phyloP scores from a whole-genome alignment of 2,329 filamentous ascomycete species.

The Blastomyces parvus region DNA sequence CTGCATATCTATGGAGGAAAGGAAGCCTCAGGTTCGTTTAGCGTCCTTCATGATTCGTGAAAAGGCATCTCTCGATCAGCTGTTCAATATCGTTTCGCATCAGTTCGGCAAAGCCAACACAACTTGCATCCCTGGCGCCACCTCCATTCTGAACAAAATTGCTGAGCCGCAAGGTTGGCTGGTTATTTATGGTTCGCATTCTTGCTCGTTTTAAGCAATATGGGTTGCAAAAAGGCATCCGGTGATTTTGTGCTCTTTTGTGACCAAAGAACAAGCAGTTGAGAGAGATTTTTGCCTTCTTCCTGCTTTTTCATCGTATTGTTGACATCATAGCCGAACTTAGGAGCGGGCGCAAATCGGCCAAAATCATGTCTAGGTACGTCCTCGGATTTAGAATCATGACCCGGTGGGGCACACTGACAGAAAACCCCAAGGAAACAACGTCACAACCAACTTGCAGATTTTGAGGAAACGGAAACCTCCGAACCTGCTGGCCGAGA shows the following conservation, averaged over 20 bases:
- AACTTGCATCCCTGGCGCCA: conserved; percentile 3
- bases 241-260: background rate
- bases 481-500: background rate
- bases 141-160: background rate
- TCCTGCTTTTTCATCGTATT: background rate
- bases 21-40: background rate
- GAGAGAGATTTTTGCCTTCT: background rate
- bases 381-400: background rate
- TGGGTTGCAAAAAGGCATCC: conserved; percentile 6
- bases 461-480: background rate
- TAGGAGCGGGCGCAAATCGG: background rate
- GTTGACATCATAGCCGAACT: background rate
- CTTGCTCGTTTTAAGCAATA: background rate
- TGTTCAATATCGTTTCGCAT: background rate
- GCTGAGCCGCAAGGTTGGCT: conserved; percentile 4
- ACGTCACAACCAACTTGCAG: background rate
- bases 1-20: background rate
- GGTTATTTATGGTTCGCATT: conserved; percentile 3
- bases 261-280: background rate
- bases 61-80: background rate
- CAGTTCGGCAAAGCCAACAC: background rate
- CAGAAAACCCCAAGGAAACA: background rate
- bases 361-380: conserved; percentile 1
- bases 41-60: conserved; percentile 2
- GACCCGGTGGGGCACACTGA: background rate